These are phyloP conservation scores for Fusarium fujikuroi DNA, from an alignment of 2,329 filamentous ascomycete genomes.

Conservation along the genomic window DNA sequence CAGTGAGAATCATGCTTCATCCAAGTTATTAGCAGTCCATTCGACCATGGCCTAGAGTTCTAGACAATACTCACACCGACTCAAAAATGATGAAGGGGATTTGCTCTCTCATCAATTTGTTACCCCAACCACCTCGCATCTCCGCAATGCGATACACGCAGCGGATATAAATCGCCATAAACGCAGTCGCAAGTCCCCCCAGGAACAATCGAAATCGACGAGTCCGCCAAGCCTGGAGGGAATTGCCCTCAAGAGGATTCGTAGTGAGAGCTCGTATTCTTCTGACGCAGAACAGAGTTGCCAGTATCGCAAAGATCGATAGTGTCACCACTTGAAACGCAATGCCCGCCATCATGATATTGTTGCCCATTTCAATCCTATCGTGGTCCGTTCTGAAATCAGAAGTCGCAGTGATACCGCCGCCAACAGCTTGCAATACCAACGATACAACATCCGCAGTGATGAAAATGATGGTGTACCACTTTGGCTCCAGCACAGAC, in stretches of 20 bases:
- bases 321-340: conserved; percentile 12
- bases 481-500: conserved; percentile 10
- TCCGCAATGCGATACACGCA: conserved; percentile 21
- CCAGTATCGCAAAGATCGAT: not conserved
- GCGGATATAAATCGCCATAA: conserved; percentile 10
- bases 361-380: not conserved
- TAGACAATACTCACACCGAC: not conserved
- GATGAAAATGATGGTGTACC: conserved; percentile 20
- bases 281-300: not conserved
- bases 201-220: not conserved
- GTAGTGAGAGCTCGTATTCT: not conserved
- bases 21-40: rapidly evolving
- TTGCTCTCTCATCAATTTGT: conserved; percentile 1
- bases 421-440: conserved; percentile 2
- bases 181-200: not conserved
- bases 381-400: not conserved
- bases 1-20: conserved; percentile 4
- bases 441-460: conserved; percentile 1
- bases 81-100: conserved; percentile 7
- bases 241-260: not conserved
- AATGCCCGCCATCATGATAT: conserved; percentile 13
- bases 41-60: rapidly evolving
- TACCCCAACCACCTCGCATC: conserved; percentile 8
- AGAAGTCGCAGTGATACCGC: conserved; percentile 9
- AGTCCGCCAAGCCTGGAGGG: not conserved